Percentiles rank a stretch among this genome's conserved stretches.
phyloP scores from a whole-genome alignment of 306 rosid genomes.

The Gastrolobium bilobum region DNA sequence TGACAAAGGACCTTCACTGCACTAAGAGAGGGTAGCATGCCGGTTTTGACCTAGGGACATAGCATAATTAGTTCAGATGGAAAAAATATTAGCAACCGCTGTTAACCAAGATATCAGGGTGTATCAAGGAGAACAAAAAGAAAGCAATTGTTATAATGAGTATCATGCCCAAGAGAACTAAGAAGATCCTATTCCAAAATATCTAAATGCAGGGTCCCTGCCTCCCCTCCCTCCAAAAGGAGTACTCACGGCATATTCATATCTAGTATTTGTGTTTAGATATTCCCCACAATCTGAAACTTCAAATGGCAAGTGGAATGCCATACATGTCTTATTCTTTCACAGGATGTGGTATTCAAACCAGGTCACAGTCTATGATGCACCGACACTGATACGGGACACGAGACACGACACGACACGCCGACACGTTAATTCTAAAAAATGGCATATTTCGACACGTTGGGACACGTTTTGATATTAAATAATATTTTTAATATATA shows the following conservation, averaged over 20 bases:
- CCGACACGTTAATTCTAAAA: too few relatives aligned
- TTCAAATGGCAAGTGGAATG: conserved; percentile 8
- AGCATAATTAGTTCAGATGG: conserved; percentile 44
- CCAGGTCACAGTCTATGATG: not conserved
- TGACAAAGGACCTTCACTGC: conserved; percentile 70
- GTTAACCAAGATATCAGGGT: conserved; percentile 18
- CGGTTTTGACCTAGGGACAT: conserved; percentile 82
- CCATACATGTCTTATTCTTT: not conserved
- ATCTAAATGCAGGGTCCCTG: too few relatives aligned
- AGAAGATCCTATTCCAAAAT: not conserved
- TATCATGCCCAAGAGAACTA: not conserved
- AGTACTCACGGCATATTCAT: not conserved
- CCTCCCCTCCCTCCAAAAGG: too few relatives aligned
- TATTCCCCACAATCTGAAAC: too few relatives aligned
- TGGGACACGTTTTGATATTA: too few relatives aligned
- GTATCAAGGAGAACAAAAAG: conserved; percentile 33
- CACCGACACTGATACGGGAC: too few relatives aligned
- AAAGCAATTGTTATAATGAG: conserved; percentile 12
- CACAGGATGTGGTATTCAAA: not conserved
- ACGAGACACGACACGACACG: too few relatives aligned
- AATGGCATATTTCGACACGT: too few relatives aligned
- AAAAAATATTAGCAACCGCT: conserved; percentile 17
- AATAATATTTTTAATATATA: too few relatives aligned
- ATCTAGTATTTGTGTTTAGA: not conserved
- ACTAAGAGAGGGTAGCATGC: conserved; percentile 82